Evolutionary conservation across 495 filamentous ascomycete species (phyloP), one percentile per base, ranked within the genome.

Genomic region (Hypoxylon fragiforme): DNA sequence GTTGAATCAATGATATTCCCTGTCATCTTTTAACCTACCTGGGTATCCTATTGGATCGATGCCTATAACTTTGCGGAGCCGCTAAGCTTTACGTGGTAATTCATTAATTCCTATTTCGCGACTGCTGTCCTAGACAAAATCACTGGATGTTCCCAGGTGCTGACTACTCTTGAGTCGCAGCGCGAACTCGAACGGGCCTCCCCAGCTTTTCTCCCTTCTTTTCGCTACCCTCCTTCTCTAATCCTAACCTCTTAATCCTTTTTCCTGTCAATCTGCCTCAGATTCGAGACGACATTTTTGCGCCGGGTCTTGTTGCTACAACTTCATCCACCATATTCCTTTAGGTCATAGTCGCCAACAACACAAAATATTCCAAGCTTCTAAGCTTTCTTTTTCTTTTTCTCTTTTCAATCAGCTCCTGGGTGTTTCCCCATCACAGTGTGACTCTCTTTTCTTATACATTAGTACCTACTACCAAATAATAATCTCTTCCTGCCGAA

Each of bases 91-190:
- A 48, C 46, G 46, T 32, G 45, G 58, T 48, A 56, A 62, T 56
- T 56, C 58, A 56, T 49, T 51, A 56, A 62, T 62, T 56, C 52
- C 52, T 56, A 56, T 56, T 56, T 62, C 58, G 58, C 52, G 52
- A 52, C 36, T 51, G 40, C 39, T 45, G 16, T n/a, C 16, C 28
- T 45, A 9, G 26, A 30, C 26, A 30, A 30, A 11, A n/a, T 30
- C 26, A 30, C 5, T 39, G 34, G 54, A 22, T 47, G 47, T 51
- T 57, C 54, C 48, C 8, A 6, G 22, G 8, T 55, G 57, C 57
- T 61, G 50, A 60, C 50, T 48, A 28, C 40, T 51, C n/a, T n/a
- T 36, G 36, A 48, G 39, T 41, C 37, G 22, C 40, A 38, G 26
- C 26, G 52, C 58, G 52, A 47, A 54, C 44, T 60, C 43, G 51